These are phyloP conservation scores for Cutaneotrichosporon sp. DNA, from an alignment of 1,284 basidiomycete genomes.

Conservation along the genomic window DNA sequence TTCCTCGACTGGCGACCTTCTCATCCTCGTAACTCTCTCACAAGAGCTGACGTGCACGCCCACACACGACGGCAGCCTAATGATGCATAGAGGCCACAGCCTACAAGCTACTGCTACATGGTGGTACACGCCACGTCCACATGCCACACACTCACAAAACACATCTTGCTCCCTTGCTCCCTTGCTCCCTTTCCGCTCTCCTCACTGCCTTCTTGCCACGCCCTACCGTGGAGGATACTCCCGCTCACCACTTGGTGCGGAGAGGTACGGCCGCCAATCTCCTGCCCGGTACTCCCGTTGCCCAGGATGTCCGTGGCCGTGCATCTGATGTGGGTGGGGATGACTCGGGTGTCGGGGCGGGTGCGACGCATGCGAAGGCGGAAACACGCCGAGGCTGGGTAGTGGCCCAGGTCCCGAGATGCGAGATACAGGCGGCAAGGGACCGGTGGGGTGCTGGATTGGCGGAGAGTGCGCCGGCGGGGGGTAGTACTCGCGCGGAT, in stretches of 20 bases:
- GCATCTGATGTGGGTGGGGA: no score
- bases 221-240: not conserved
- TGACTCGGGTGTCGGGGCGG: no score
- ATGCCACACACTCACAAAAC: no score
- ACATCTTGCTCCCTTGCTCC: no score
- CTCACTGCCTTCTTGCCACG: no score
- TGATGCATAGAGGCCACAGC: not conserved
- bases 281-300: slow-evolving; percentile 10
- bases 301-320: not conserved
- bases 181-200: no score
- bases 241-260: slow-evolving; percentile 6
- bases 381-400: not conserved
- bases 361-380: no score
- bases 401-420: not conserved
- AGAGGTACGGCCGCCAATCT: slow-evolving; percentile 18
- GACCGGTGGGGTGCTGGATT: not conserved
- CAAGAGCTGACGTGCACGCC: no score
- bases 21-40: not conserved
- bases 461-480: not conserved
- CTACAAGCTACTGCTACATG: not conserved
- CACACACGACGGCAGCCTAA: no score
- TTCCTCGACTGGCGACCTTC: no score
- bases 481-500: slow-evolving; percentile 1
- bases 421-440: not conserved
- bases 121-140: not conserved